These are phyloP conservation scores for Verticillium longisporum DNA, from an alignment of 2,329 filamentous ascomycete species.

Conservation along the genomic window DNA sequence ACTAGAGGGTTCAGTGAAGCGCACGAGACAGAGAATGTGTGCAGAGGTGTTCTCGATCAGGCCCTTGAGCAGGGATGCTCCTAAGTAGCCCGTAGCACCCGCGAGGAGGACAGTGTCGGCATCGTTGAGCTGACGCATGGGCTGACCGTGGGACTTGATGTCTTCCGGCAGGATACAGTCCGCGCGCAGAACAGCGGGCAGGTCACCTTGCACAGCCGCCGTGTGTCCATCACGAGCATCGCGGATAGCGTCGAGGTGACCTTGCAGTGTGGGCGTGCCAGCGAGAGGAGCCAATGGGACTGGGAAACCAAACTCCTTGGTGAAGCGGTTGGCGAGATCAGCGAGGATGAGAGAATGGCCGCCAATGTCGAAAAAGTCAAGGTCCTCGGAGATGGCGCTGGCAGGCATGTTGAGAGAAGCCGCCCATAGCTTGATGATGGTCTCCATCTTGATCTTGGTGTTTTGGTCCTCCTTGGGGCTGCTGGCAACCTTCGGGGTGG, in stretches of 20 bases:
- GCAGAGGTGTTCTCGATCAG: slow-evolving; percentile 63
- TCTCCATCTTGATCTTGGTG: slow-evolving; percentile 58
- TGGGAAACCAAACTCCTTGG: slow-evolving; percentile 64
- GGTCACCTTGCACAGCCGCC: slow-evolving; percentile 67
- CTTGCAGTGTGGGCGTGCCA: slow-evolving; percentile 63
- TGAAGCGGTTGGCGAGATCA: slow-evolving; percentile 64
- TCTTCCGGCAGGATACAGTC: slow-evolving; percentile 64
- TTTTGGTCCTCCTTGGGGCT: slow-evolving; percentile 42
- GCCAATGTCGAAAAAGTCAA: slow-evolving; percentile 76
- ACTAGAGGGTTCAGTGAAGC: slow-evolving; percentile 60
- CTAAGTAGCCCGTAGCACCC: slow-evolving; percentile 69
- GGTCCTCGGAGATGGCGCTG: slow-evolving; percentile 57
- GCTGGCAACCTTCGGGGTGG: slow-evolving; percentile 39
- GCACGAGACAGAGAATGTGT: slow-evolving; percentile 65
- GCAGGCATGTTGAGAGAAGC: slow-evolving; percentile 59
- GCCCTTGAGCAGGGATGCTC: slow-evolving; percentile 65
- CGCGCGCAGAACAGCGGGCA: slow-evolving; percentile 60
- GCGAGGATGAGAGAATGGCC: slow-evolving; percentile 75
- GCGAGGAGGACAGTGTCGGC: slow-evolving; percentile 66
- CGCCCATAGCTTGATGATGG: slow-evolving; percentile 67
- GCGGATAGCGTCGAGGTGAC: slow-evolving; percentile 65
- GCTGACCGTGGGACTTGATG: slow-evolving; percentile 50
- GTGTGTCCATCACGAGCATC: slow-evolving; percentile 66
- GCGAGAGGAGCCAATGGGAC: slow-evolving; percentile 66
- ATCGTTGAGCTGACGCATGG: slow-evolving; percentile 53